phyloP scores from a whole-genome alignment of 129 eudicot genomes.

The Saposhnikovia divaricata region DNA sequence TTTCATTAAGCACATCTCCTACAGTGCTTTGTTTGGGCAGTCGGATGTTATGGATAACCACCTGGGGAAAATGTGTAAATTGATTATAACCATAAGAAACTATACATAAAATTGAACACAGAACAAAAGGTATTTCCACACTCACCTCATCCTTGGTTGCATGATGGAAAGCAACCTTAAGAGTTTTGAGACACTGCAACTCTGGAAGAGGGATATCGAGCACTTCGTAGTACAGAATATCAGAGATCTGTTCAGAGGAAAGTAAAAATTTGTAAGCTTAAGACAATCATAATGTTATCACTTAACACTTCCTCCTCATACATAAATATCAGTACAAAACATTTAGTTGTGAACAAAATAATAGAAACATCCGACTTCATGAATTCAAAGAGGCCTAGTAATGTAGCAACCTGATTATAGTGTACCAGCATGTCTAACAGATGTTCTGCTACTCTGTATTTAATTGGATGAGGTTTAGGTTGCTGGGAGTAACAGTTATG shows the following conservation, averaged over 20 bases:
- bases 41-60: conserved; percentile 67
- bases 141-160: conserved; percentile 70
- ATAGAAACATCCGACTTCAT: not conserved
- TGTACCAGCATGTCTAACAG: conserved; percentile 87
- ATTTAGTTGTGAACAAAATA: not conserved
- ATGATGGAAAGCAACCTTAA: conserved; percentile 85
- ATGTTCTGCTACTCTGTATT: conserved; percentile 72
- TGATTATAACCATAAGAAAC: conserved; percentile 10
- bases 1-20: conserved; percentile 82
- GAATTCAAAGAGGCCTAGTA: not conserved
- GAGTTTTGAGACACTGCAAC: conserved; percentile 76
- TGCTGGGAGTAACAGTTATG: conserved; percentile 96
- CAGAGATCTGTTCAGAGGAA: conserved; percentile 53
- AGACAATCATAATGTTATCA: not conserved
- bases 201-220: conserved; percentile 95
- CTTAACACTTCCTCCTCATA: not conserved
- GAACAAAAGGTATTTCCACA: not conserved
- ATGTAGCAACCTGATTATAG: conserved; percentile 68
- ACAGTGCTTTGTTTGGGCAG: conserved; percentile 94
- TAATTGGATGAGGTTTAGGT: conserved; percentile 83
- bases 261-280: not conserved
- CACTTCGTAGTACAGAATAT: conserved; percentile 84
- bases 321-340: not conserved
- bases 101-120: not conserved
- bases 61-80: conserved; percentile 35